These are phyloP conservation scores for Fusarium sp. DNA, from an alignment of 2,329 filamentous ascomycete species.

Conservation along the genomic window DNA sequence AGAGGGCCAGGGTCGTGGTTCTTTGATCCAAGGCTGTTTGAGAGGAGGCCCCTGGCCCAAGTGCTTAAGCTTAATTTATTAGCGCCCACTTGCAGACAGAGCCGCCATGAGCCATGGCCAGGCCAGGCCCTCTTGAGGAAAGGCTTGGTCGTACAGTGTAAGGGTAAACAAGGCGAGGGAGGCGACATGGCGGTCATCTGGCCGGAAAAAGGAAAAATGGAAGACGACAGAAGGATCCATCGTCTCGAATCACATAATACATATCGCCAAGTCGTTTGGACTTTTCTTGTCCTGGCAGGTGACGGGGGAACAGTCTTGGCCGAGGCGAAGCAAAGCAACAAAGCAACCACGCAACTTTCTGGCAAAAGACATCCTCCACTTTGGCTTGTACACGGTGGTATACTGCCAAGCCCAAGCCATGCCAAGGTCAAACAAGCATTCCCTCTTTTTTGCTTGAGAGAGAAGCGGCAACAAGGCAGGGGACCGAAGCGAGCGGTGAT, in stretches of 20 bases:
- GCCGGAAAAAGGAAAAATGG: slow-evolving; percentile 9
- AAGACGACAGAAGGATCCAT: slow-evolving; percentile 24
- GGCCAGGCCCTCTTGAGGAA: slow-evolving; percentile 8
- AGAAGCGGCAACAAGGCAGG: slow-evolving; percentile 17
- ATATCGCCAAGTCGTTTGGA: slow-evolving; percentile 26
- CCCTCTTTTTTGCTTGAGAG: neutral
- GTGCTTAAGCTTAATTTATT: slow-evolving; percentile 43
- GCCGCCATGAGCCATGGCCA: slow-evolving; percentile 19
- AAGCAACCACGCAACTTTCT: slow-evolving; percentile 5
- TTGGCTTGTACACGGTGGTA: slow-evolving; percentile 22
- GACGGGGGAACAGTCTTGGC: slow-evolving; percentile 34
- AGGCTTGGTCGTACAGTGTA: neutral
- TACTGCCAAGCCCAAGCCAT: slow-evolving; percentile 41
- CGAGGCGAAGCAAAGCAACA: slow-evolving; percentile 33
- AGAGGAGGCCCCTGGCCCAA: slow-evolving; percentile 25
- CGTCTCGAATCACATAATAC: slow-evolving; percentile 12
- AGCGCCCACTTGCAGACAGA: slow-evolving; percentile 33
- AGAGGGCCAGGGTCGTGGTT: slow-evolving; percentile 16
- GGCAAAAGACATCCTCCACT: neutral
- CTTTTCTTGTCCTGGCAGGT: slow-evolving; percentile 37
- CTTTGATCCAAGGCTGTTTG: slow-evolving; percentile 13
- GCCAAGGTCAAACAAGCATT: slow-evolving; percentile 45
- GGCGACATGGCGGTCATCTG: neutral
- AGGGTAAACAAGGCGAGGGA: neutral
- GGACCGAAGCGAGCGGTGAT: slow-evolving; percentile 20